A percentile compares a stretch with the other conserved stretches of the same genome.
Evolutionary conservation across 1,139 yeast genomes (phyloP).

Genomic region (Candida sp.): DNA sequence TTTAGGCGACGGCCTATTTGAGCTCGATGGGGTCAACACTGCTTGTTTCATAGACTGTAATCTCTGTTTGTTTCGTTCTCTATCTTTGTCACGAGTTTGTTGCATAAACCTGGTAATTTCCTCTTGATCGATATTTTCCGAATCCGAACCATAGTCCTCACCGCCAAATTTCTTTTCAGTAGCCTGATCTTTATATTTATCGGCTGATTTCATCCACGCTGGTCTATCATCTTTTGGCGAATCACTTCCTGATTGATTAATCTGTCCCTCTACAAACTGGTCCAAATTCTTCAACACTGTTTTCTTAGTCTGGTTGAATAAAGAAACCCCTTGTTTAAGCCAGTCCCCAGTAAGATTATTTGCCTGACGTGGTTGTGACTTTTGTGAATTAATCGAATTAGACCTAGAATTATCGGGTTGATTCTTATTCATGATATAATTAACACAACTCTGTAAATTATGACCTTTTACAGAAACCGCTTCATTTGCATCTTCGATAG

Average conservation of each 20-base stretch:
- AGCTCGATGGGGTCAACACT: conserved; percentile 9
- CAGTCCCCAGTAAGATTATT: conserved; percentile 56
- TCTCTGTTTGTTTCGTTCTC: conserved; percentile 27
- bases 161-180: conserved; percentile 34
- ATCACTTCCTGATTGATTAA: conserved; percentile 16
- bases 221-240: conserved; percentile 44
- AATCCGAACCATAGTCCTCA: conserved; percentile 43
- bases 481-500: conserved; percentile 53
- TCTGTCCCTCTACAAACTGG: conserved; percentile 42
- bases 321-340: conserved; percentile 58
- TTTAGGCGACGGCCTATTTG: neutral
- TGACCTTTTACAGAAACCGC: conserved; percentile 61
- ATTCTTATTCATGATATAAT: conserved; percentile 51
- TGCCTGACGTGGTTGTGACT: conserved; percentile 3
- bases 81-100: conserved; percentile 37
- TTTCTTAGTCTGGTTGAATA: conserved; percentile 59
- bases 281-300: conserved; percentile 66
- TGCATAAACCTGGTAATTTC: conserved; percentile 39
- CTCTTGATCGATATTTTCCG: conserved; percentile 41
- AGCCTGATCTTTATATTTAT: conserved; percentile 42
- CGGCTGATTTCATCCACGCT: conserved; percentile 74
- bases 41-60: conserved; percentile 16
- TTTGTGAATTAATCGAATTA: conserved; percentile 5
- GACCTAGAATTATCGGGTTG: conserved; percentile 11
- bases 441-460: conserved; percentile 65